Evolutionary conservation across 108 stramenopile species (phyloP), one percentile per base, ranked within the genome.

Genomic region (Discostella pseudostelligera): DNA sequence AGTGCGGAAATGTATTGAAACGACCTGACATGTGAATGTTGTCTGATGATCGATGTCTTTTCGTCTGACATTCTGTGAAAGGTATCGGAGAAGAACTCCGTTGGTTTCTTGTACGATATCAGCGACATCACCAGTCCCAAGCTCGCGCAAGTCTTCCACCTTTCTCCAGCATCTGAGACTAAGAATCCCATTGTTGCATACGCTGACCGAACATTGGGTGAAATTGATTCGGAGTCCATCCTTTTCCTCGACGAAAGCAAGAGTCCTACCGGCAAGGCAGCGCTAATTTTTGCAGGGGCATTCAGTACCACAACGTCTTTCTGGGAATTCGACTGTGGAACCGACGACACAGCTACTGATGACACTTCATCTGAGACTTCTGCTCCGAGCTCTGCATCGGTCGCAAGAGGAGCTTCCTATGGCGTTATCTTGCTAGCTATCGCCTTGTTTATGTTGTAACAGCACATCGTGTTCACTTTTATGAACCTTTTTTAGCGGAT

Each of bases 241-340:
- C 19, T 78, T 44, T 83, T 83, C 39, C n/a, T 80, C 9, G 28
- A 56, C 0, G 71, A 40, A 45, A 64, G 54, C 12, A 39, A 72
- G 14, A 48, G 44, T 39, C 82, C 82, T 16, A 59, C 79, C 24
- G 82, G 82, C 10, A 65, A 70, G 17, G 54, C 82, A 37, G 79
- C 60, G 10, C 68, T 80, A 25, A 12, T 83, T 8, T 80, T 83
- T 65, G 82, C 43, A 14, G 82, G 82, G 6, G 82, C 82, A 6
- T 69, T 54, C 56, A 63, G 60, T 16, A 35, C 64, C n/a, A 76
- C 69, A 10, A 62, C 74, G 7, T 75, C 73, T 10, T 71, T 63
- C 35, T 83, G 68, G 69, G 78, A 83, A 49, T 83, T 83, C 60
- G 65, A 75, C 8, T 83, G 82, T 16, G 32, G 32, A 32, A 32